These are phyloP conservation scores for Garcia nutans DNA, from an alignment of 345 rosid genomes.

Conservation along the genomic window DNA sequence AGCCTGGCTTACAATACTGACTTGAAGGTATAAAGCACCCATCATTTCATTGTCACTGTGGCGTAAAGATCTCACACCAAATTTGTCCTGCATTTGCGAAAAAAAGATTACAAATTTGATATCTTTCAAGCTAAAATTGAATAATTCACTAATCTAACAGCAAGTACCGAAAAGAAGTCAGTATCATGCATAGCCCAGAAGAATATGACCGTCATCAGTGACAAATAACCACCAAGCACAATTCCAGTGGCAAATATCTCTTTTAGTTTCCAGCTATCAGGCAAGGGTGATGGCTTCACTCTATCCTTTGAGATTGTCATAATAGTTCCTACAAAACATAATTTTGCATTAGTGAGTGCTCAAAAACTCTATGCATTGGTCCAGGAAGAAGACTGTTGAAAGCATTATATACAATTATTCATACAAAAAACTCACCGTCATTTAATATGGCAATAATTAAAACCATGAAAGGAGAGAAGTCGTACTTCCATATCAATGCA, in stretches of 20 bases:
- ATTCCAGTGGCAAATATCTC: constrained; percentile 36
- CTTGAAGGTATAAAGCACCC: constrained; percentile 37
- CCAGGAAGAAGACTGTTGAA: neutral
- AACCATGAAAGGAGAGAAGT: constrained; percentile 41
- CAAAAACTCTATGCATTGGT: neutral
- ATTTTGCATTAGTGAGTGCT: neutral
- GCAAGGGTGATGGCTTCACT: constrained; percentile 36
- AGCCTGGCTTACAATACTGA: constrained; percentile 35
- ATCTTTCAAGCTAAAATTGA: neutral
- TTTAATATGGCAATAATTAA: constrained; percentile 37
- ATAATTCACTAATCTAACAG: neutral
- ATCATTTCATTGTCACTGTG: constrained; percentile 8
- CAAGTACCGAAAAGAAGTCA: constrained; percentile 26
- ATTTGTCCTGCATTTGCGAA: constrained; percentile 24
- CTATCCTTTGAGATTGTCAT: constrained; percentile 40
- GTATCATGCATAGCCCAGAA: constrained; percentile 30
- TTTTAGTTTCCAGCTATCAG: constrained; percentile 36
- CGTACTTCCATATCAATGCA: constrained; percentile 32
- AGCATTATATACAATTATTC: neutral
- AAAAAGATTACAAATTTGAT: too few species aligned
- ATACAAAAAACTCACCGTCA: constrained; percentile 22
- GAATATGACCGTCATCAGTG: constrained; percentile 31
- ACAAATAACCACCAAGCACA: constrained; percentile 35
- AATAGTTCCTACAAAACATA: constrained; percentile 24
- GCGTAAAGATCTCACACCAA: constrained; percentile 18